Percentiles rank a stretch among this genome's conserved stretches.
Conservation (phyloP, 129 eudicot genomes). For the Centrapalus pauciflorus region DNA sequence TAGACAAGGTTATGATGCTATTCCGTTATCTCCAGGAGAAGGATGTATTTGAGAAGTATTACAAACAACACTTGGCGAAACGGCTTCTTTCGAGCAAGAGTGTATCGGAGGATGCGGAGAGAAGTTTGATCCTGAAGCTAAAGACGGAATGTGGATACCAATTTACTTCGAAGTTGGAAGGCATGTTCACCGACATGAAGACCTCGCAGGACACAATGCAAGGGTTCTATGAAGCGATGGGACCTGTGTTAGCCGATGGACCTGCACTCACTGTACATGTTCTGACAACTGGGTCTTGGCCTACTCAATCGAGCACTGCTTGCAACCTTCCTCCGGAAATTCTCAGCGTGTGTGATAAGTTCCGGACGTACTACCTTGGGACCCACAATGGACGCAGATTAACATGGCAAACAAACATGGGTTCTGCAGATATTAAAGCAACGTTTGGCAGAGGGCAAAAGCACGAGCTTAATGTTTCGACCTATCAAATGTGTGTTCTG, state of each 20-base stretch:
- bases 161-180: conserved; percentile 55
- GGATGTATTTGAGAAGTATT: conserved; percentile 55
- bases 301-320: conserved; percentile 41
- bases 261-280: conserved; percentile 47
- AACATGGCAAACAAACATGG: conserved; percentile 62
- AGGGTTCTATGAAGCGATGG: conserved; percentile 43
- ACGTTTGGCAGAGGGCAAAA: conserved; percentile 44
- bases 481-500: conserved; percentile 55
- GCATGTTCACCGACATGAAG: conserved; percentile 63
- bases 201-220: conserved; percentile 62
- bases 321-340: conserved; percentile 57
- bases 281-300: conserved; percentile 59
- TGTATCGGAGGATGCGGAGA: conserved; percentile 52
- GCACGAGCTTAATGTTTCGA: conserved; percentile 48
- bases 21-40: conserved; percentile 60
- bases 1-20: conserved; percentile 64
- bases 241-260: conserved; percentile 35
- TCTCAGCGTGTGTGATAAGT: conserved; percentile 37
- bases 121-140: conserved; percentile 48
- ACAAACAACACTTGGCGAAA: conserved; percentile 58
- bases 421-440: conserved; percentile 49
- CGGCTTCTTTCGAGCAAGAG: conserved; percentile 45
- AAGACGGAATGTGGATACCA: conserved; percentile 65
- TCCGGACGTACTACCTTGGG: conserved; percentile 52
- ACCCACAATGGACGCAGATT: conserved; percentile 55